phyloP scores from a whole-genome alignment of 495 filamentous ascomycete species.

The Parathielavia hyrcaniae region DNA sequence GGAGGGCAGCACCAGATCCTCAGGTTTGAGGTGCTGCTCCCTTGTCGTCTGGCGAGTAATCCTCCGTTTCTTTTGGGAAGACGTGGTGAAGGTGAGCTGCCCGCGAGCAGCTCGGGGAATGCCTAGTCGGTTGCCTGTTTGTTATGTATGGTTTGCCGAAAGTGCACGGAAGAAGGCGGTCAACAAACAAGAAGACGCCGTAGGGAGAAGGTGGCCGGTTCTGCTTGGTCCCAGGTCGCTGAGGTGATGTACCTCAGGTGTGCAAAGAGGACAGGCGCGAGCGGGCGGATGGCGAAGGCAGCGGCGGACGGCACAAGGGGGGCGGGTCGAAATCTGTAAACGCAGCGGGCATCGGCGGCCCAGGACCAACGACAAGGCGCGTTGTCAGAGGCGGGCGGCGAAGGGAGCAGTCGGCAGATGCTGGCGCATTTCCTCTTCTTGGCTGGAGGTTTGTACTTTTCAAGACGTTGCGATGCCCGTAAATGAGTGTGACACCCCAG shows the following conservation, averaged over 20 bases:
- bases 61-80: constrained; percentile 87
- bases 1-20: constrained; percentile 45
- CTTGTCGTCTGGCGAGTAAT: constrained; percentile 53
- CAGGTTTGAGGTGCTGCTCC: constrained; percentile 26
- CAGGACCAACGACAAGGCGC: constrained; percentile 5
- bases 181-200: neutral
- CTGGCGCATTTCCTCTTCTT: constrained; percentile 3
- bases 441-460: neutral
- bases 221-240: neutral
- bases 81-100: constrained; percentile 82
- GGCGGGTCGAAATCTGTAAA: neutral
- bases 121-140: constrained; percentile 14
- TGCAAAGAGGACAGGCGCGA: neutral
- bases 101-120: constrained; percentile 42
- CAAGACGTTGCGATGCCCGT: neutral
- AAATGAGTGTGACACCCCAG: constrained; percentile 10
- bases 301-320: constrained; percentile 7
- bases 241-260: too few relatives aligned
- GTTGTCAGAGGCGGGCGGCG: constrained; percentile 9
- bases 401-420: constrained; percentile 8
- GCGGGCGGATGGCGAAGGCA: neutral
- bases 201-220: neutral
- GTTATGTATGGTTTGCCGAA: constrained; percentile 7
- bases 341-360: constrained; percentile 10
- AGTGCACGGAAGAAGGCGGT: neutral